Base-by-base conservation (phyloP, 2,329 filamentous ascomycete species). In the Pestalotiopsis sp. region DNA sequence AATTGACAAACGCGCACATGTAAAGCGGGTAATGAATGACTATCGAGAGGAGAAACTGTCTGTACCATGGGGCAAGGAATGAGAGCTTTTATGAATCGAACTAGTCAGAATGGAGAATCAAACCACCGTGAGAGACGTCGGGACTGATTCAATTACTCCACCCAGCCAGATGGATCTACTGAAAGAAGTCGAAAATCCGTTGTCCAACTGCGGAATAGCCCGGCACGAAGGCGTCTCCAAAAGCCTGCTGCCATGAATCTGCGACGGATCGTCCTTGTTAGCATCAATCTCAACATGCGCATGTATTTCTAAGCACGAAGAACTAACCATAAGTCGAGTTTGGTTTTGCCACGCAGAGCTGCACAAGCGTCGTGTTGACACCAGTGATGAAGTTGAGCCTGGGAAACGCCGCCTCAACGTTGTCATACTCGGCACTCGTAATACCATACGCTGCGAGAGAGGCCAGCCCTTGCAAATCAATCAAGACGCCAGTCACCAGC, bases 301-400 rank as follows among this genome's bases (percentile, higher is more conserved):
- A 31, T 31, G 6, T 7, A 31, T 7, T 1, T 31, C 6, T 2
- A 31, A 7, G 1, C 6, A 31, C 27, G 27, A 31, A 7, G 5
- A 31, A 73, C 74, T 73, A 52, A 78, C 76, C 75, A 65, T 74
- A 76, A 2, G 77, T 84, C 2, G 80, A 80, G 27, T 73, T 71
- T 2, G 82, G 81, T 74, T 85, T 85, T 6, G 73, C 77, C 70
- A 67, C 71, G 69, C 82, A 84, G 14, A 84, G 75, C 71, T 79
- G 78, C 65, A 80, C 75, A 70, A 83, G 75, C 14, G 80, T 78
- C 27, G 79, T 74, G 63, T 79, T 82, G 36, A 83, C 59, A 1
- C 74, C 75, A 1, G 75, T 73, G 66, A 74, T 76, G 60, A 84
- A 75, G 36, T 76, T 74, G 4, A 75, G 67, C 17, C 77, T 75